Conservation (phyloP, 1,284 basidiomycete genomes). For the Apiotrichum veenhuisii region DNA sequence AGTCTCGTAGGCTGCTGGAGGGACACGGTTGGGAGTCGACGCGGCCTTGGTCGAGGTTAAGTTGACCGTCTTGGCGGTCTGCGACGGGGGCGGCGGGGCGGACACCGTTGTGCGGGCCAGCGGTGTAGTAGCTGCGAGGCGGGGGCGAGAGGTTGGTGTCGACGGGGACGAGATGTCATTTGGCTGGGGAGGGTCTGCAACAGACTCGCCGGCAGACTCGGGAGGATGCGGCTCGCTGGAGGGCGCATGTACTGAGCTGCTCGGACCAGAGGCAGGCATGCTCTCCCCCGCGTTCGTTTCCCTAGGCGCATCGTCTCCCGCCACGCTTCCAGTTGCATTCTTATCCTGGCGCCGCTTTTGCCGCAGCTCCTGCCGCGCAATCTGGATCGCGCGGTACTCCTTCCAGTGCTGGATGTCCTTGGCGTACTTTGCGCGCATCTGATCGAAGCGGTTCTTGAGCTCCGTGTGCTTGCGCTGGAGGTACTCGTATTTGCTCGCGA, state of each 20-base stretch:
- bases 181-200: too few species aligned
- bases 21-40: neutral
- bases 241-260: too few species aligned
- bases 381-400: conserved; percentile 31
- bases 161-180: too few species aligned
- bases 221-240: too few species aligned
- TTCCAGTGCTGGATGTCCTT: conserved; percentile 31
- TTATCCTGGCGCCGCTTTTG: conserved; percentile 22
- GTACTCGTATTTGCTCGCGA: conserved; percentile 19
- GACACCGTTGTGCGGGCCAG: neutral
- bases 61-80: neutral
- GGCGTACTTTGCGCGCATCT: conserved; percentile 20
- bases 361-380: conserved; percentile 24
- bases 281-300: neutral
- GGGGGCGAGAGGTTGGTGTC: too few species aligned
- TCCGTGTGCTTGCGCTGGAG: conserved; percentile 25
- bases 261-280: neutral
- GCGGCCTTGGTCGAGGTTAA: neutral
- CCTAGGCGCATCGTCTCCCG: neutral
- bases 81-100: neutral
- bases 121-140: neutral
- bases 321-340: conserved; percentile 2
- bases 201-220: too few species aligned
- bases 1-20: neutral
- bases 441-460: conserved; percentile 26